These are phyloP conservation scores for Beta corolliflora DNA, from an alignment of 179 eudicot species.

Conservation along the genomic window DNA sequence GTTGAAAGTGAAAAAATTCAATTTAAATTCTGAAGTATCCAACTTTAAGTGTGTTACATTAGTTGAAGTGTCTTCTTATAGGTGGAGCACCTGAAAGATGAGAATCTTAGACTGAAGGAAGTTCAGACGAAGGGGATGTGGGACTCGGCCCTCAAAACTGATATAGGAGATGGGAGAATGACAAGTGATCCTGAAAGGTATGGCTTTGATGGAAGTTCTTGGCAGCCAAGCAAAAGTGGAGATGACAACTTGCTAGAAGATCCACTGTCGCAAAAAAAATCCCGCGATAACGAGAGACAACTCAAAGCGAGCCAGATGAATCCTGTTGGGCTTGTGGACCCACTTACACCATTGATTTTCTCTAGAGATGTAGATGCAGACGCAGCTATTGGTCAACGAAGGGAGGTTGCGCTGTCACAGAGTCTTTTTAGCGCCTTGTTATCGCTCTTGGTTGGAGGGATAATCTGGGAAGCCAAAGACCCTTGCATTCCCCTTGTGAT, in stretches of 20 bases:
- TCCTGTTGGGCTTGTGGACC: constrained; percentile 26
- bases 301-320: constrained; percentile 11
- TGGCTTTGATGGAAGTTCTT: constrained; percentile 19
- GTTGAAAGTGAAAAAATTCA: too few relatives aligned
- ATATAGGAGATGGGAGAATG: constrained; percentile 3
- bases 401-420: constrained; percentile 54
- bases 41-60: neutral
- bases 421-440: constrained; percentile 67
- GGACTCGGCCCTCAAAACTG: constrained; percentile 24
- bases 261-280: constrained; percentile 16
- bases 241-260: constrained; percentile 16
- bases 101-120: constrained; percentile 55
- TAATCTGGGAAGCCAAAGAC: constrained; percentile 70
- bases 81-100: constrained; percentile 54
- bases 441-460: constrained; percentile 65
- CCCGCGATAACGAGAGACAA: neutral
- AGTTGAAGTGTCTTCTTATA: constrained; percentile 26
- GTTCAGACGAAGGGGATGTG: constrained; percentile 41
- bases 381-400: constrained; percentile 32
- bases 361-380: constrained; percentile 25
- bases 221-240: constrained; percentile 17
- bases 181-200: constrained; percentile 10
- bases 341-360: constrained; percentile 28
- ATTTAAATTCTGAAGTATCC: neutral
- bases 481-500: constrained; percentile 76